Conservation (phyloP, 2,329 filamentous ascomycete genomes). For the Nectriaceae sp. region DNA sequence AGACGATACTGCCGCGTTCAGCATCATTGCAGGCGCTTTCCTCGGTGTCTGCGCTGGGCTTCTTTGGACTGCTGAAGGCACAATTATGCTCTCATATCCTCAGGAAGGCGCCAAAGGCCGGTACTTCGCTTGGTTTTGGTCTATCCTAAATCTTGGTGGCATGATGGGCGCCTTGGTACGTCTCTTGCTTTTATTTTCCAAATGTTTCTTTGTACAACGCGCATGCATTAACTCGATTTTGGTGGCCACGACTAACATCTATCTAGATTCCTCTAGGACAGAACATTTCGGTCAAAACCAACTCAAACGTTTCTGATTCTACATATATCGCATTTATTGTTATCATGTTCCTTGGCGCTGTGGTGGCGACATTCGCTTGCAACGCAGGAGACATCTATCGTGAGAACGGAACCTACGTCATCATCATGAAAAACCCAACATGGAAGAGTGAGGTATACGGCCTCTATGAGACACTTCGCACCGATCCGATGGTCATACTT, state of each 20-base stretch:
- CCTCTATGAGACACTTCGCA: constrained; percentile 46
- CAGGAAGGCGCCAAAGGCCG: constrained; percentile 79
- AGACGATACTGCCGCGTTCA: constrained; percentile 67
- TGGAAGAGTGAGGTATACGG: constrained; percentile 36
- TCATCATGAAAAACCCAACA: constrained; percentile 38
- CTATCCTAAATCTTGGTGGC: constrained; percentile 90
- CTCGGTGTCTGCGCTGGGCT: constrained; percentile 79
- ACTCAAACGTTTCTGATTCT: constrained; percentile 48
- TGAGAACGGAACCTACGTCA: constrained; percentile 40
- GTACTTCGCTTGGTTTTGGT: constrained; percentile 91
- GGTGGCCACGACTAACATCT: no score
- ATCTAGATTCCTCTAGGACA: constrained; percentile 67
- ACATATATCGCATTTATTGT: constrained; percentile 53
- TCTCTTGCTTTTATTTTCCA: no score
- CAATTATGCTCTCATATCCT: constrained; percentile 90
- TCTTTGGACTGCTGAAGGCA: constrained; percentile 80
- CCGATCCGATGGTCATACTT: constrained; percentile 26
- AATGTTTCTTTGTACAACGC: no score
- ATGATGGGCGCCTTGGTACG: constrained; percentile 73
- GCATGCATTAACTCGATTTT: no score
- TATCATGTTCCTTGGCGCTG: constrained; percentile 52
- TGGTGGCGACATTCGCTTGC: constrained; percentile 50
- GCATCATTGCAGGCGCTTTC: constrained; percentile 74
- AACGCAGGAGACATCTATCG: constrained; percentile 43
- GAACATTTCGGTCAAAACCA: constrained; percentile 61